Evolutionary conservation across 139 green algal species (phyloP), one percentile per base, ranked within the genome.

Genomic region (Chlorella sp.): DNA sequence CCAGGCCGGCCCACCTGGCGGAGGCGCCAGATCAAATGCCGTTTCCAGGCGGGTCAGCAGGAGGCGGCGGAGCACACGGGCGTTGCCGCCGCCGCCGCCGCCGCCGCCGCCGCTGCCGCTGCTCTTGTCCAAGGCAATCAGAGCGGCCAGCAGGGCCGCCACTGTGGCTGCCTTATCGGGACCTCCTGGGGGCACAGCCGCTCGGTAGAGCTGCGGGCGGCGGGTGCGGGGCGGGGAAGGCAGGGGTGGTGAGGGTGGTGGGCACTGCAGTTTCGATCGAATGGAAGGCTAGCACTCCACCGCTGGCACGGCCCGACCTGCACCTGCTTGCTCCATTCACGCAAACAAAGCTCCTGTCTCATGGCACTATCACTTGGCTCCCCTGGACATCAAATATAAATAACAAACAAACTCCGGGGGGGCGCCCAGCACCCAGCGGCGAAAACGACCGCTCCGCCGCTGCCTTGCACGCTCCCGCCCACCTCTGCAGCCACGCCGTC

Each of bases 381-480:
- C n/a, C n/a, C n/a, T n/a, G n/a, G n/a, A n/a, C n/a, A n/a, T 12
- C 28, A 37, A 77, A 18, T 36, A 24, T 40, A 81, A 24, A 83
- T 42, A 0, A 88, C 53, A 42, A 85, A 87, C 37, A 68, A 53
- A 34, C 69, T 89, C 0, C 81, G 88, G 42, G 88, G 32, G n/a
- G 71, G 12, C 7, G 64, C 34, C 64, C 22, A 14, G 64, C 64
- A 28, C 21, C 2, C 64, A 71, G 64, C 2, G 22, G 19, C 22
- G 64, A 28, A 16, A 30, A 16, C 22, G 64, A 9, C 21, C 19
- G 64, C 19, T 28, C 19, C 19, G 64, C 21, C 64, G 22, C 21
- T 2, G 64, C 11, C 22, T 26, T 71, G 64, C 21, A 28, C 37
- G 1, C n/a, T 4, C 39, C 3, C 77, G 28, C 80, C 42, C 48